phyloP scores from a whole-genome alignment of 768 basidiomycete genomes.

The Mycena crocata region DNA sequence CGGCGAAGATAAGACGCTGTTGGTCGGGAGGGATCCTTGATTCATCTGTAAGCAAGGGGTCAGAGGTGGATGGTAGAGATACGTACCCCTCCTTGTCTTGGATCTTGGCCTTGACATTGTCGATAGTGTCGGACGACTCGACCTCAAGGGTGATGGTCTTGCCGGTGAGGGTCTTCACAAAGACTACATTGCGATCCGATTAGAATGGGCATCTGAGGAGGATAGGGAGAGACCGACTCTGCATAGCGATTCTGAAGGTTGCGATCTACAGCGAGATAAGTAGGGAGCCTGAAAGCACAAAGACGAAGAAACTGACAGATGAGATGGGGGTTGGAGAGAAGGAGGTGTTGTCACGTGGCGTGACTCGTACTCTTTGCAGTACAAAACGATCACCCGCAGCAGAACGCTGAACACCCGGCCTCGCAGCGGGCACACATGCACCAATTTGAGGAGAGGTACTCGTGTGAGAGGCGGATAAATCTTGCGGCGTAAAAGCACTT shows the following conservation, averaged over 20 bases:
- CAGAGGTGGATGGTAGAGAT: conserved; percentile 66
- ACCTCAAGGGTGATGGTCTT: conserved; percentile 84
- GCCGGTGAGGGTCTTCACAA: conserved; percentile 64
- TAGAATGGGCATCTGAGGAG: neutral
- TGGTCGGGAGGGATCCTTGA: conserved; percentile 47
- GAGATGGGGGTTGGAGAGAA: neutral
- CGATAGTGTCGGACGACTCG: conserved; percentile 79
- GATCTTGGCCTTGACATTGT: conserved; percentile 80
- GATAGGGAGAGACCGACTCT: neutral
- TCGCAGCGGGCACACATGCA: too few relatives aligned
- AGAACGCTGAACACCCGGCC: too few relatives aligned
- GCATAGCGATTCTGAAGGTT: too few relatives aligned
- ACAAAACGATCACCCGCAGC: too few relatives aligned
- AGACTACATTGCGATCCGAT: conserved; percentile 33
- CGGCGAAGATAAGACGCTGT: conserved; percentile 82
- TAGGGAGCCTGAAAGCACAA: neutral
- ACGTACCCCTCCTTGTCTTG: conserved; percentile 84
- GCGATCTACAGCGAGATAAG: too few relatives aligned
- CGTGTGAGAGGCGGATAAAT: too few relatives aligned
- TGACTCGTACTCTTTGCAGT: too few relatives aligned
- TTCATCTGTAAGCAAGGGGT: neutral
- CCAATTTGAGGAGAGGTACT: too few relatives aligned
- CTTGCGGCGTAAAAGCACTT: too few relatives aligned
- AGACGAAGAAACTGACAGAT: neutral
- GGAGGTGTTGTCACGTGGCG: neutral